Percentiles rank a stretch among this genome's conserved stretches.
These are phyloP conservation scores for Ceratonia siliqua DNA, from an alignment of 306 rosid species.

Conservation along the genomic window DNA sequence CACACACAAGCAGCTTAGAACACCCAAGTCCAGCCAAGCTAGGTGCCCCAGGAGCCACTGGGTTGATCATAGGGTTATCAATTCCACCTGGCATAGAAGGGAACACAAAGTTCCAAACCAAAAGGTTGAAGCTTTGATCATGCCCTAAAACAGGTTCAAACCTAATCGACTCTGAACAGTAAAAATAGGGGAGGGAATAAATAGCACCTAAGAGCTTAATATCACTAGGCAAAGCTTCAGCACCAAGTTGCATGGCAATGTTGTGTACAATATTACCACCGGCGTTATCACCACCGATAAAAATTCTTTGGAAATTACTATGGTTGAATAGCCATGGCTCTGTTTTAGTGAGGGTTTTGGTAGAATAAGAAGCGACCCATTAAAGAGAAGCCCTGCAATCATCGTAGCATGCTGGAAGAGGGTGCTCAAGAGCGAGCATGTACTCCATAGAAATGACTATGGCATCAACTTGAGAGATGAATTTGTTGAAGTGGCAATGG, in stretches of 20 bases:
- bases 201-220: conserved; percentile 25
- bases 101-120: conserved; percentile 32
- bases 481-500: conserved; percentile 21
- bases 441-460: conserved; percentile 44
- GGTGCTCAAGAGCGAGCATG: conserved; percentile 36
- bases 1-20: conserved; percentile 32
- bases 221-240: conserved; percentile 31
- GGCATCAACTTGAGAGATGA: conserved; percentile 31
- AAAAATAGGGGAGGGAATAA: conserved; percentile 39
- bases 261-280: conserved; percentile 50
- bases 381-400: conserved; percentile 37
- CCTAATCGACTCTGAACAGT: conserved; percentile 29
- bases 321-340: conserved; percentile 44
- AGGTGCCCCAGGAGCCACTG: conserved; percentile 34
- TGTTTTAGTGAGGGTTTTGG: neutral
- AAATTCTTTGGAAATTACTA: conserved; percentile 23
- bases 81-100: conserved; percentile 22
- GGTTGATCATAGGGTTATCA: conserved; percentile 37
- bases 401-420: conserved; percentile 35
- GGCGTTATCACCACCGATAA: conserved; percentile 46
- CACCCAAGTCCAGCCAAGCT: conserved; percentile 51
- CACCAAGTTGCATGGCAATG: conserved; percentile 35
- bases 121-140: neutral
- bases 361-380: conserved; percentile 21
- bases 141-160: neutral